A percentile compares a stretch with the other conserved stretches of the same genome.
Conservation (phyloP, 1,284 basidiomycete species). For the Cryptococcus sp. region DNA sequence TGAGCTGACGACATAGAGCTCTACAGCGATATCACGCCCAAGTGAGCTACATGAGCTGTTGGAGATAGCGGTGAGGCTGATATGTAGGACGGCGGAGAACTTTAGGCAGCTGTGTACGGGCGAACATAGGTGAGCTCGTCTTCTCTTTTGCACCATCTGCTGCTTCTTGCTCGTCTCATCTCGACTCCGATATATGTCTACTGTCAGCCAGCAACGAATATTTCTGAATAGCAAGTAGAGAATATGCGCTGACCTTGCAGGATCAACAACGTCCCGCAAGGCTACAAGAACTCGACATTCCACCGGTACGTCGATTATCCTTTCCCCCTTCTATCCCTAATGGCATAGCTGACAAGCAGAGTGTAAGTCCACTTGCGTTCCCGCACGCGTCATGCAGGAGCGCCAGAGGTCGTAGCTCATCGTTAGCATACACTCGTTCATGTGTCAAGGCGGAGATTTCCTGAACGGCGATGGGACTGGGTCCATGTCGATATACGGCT, state of each 20-base stretch:
- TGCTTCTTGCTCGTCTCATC: too few relatives aligned
- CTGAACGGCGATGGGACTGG: constrained; percentile 89
- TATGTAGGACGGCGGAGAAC: constrained; percentile 82
- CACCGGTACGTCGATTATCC: constrained; percentile 65
- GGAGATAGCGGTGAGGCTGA: neutral
- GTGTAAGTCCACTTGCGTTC: constrained; percentile 54
- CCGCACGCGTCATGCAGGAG: constrained; percentile 5
- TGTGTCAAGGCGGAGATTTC: constrained; percentile 61
- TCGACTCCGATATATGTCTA: too few relatives aligned
- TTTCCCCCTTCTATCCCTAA: neutral
- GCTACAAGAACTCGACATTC: constrained; percentile 82
- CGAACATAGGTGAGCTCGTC: constrained; percentile 70
- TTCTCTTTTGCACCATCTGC: too few relatives aligned
- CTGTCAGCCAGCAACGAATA: too few relatives aligned
- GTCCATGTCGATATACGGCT: constrained; percentile 88
- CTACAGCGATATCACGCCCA: constrained; percentile 43
- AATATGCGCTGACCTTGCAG: too few relatives aligned
- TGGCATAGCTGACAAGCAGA: constrained; percentile 47
- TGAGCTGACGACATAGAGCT: constrained; percentile 24
- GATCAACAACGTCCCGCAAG: constrained; percentile 76
- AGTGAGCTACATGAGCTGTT: constrained; percentile 19
- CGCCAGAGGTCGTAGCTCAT: constrained; percentile 2
- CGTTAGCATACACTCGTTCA: constrained; percentile 49
- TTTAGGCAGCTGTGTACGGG: constrained; percentile 96
- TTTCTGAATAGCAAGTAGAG: too few relatives aligned